Evolutionary conservation across 352 stramenopile genomes (phyloP), one percentile per base, ranked within the genome.

Genomic region (Phytophthora uliginosa): DNA sequence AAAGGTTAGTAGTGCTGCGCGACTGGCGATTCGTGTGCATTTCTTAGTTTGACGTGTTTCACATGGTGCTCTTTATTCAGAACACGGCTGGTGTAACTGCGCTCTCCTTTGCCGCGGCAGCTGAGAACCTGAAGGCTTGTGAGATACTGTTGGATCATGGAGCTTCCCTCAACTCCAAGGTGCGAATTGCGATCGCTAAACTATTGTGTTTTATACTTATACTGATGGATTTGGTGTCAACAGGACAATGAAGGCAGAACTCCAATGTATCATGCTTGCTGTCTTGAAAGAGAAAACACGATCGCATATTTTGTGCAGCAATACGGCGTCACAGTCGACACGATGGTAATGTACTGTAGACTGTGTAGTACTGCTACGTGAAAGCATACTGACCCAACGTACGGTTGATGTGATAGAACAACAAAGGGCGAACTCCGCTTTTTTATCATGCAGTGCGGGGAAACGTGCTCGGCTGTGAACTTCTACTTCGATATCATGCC

Each of bases 201-300:
- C 2, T 51, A 24, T 51, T 24, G 7, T 12, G 20, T 22, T 31
- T 7, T 31, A 31, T 8, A 31, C 28, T 31, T 7, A 31, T 31
- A 31, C 6, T 59, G 7, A 54, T 56, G 10, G 22, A 12, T 50
- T 7, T n/a, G 42, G 17, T 50, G 42, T 33, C 12, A 18, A 47
- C n/a, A 89, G 82, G 82, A 89, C 51, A 70, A 78, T 31, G 73
- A 77, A 22, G 82, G 82, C 24, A 73, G 79, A 57, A 83, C 82
- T 10, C 71, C 78, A 6, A 82, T 87, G 75, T 84, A 82, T 47
- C 72, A 86, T 50, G 79, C 76, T 2, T 82, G 78, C 48, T 83
- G 66, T 15, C 61, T 85, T 22, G 82, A 86, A 73, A 52, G 71
- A 71, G 75, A 84, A 47, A 55, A 51, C 40, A 68, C 77, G 9